Conservation (phyloP, 306 rosid genomes). For the Delonix regia region DNA sequence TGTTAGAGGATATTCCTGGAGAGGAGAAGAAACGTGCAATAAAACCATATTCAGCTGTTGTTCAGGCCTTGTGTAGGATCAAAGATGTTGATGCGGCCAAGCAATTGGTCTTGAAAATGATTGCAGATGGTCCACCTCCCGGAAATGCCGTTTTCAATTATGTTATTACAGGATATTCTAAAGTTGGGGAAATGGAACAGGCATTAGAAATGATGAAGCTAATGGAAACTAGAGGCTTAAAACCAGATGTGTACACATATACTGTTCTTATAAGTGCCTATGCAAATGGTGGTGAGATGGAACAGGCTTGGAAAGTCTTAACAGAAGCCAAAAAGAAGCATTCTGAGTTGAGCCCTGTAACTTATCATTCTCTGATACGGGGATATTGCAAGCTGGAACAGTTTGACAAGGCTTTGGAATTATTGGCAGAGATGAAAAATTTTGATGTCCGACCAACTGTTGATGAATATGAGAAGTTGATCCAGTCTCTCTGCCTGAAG, state of each 20-base stretch:
- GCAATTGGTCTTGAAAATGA: slow-evolving; percentile 62
- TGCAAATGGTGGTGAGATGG: slow-evolving; percentile 80
- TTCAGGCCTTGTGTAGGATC: slow-evolving; percentile 66
- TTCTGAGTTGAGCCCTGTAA: slow-evolving; percentile 54
- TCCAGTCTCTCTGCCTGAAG: slow-evolving; percentile 82
- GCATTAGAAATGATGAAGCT: slow-evolving; percentile 64
- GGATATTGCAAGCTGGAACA: slow-evolving; percentile 82
- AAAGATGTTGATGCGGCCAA: slow-evolving; percentile 65
- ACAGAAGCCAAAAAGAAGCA: slow-evolving; percentile 76
- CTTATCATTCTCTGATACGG: slow-evolving; percentile 76
- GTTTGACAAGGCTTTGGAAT: slow-evolving; percentile 68
- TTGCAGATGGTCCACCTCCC: slow-evolving; percentile 75
- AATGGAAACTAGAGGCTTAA: slow-evolving; percentile 83
- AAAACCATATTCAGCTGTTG: slow-evolving; percentile 65
- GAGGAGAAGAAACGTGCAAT: slow-evolving; percentile 53
- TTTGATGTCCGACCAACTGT: slow-evolving; percentile 60
- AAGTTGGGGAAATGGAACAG: slow-evolving; percentile 62
- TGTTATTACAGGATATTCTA: slow-evolving; percentile 59
- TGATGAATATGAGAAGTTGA: slow-evolving; percentile 81
- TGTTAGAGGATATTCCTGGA: slow-evolving; percentile 55
- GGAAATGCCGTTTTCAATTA: slow-evolving; percentile 82
- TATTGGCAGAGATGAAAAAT: slow-evolving; percentile 74
- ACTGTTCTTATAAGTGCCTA: slow-evolving; percentile 74
- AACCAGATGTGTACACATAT: slow-evolving; percentile 77
- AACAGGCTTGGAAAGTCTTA: slow-evolving; percentile 63